phyloP scores from a whole-genome alignment of 1,139 yeast genomes.

The Candida sojae region DNA sequence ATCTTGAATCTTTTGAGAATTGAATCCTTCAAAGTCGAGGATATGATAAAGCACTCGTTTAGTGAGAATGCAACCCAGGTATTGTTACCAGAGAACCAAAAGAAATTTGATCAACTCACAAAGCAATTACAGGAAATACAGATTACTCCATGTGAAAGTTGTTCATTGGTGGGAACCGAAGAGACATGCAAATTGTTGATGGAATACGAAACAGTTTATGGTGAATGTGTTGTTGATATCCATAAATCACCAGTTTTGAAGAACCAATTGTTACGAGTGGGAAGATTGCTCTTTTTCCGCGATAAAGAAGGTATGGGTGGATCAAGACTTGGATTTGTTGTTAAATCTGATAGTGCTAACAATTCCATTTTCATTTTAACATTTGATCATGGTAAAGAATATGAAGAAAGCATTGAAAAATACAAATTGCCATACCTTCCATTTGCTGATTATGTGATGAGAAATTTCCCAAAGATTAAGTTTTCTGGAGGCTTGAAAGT shows the following conservation, averaged over 20 bases:
- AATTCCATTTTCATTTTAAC: constrained; percentile 38
- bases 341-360: constrained; percentile 36
- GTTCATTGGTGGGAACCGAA: constrained; percentile 42
- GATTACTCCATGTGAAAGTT: constrained; percentile 39
- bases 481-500: constrained; percentile 37
- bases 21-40: constrained; percentile 93
- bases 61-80: constrained; percentile 90
- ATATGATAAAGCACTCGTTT: constrained; percentile 94
- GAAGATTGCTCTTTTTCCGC: constrained; percentile 63
- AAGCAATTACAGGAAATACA: constrained; percentile 43
- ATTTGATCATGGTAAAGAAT: constrained; percentile 46
- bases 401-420: constrained; percentile 24
- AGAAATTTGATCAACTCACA: constrained; percentile 56
- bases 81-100: constrained; percentile 82
- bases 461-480: constrained; percentile 28
- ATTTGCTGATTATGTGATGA: constrained; percentile 23
- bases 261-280: constrained; percentile 48
- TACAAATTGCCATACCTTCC: constrained; percentile 59
- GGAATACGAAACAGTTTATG: constrained; percentile 45
- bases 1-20: constrained; percentile 86
- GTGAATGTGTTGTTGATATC: constrained; percentile 49
- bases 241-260: constrained; percentile 48
- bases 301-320: constrained; percentile 34
- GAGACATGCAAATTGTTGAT: constrained; percentile 46
- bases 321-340: constrained; percentile 56